A percentile compares a stretch with the other conserved stretches of the same genome.
phyloP scores from a whole-genome alignment of 2,329 filamentous ascomycete genomes.

The Chalaropsis thielavioides region DNA sequence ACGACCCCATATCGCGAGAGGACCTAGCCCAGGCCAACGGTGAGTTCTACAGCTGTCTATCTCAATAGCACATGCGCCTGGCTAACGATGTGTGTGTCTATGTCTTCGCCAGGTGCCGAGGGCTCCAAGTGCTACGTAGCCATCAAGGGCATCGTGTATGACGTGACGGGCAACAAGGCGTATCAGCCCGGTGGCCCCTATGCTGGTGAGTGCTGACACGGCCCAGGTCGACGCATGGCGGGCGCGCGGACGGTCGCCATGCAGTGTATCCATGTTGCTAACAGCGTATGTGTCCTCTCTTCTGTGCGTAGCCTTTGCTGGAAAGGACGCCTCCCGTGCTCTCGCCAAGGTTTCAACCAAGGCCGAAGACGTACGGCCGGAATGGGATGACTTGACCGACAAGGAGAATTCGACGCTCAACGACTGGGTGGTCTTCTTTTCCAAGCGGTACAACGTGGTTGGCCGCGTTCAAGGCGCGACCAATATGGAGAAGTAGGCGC shows the following conservation, averaged over 20 bases:
- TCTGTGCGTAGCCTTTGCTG: slow-evolving; percentile 61
- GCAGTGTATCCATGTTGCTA: neutral
- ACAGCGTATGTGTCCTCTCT: neutral
- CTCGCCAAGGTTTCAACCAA: slow-evolving; percentile 79
- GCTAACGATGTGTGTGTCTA: neutral
- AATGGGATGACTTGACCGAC: slow-evolving; percentile 71
- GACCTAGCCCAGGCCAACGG: slow-evolving; percentile 72
- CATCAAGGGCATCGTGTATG: slow-evolving; percentile 80
- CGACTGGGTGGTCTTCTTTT: slow-evolving; percentile 94
- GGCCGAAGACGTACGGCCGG: slow-evolving; percentile 62
- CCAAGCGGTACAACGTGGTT: slow-evolving; percentile 88
- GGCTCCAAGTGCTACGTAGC: slow-evolving; percentile 53
- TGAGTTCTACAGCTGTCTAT: slow-evolving; percentile 31
- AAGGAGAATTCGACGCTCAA: slow-evolving; percentile 73
- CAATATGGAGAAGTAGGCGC: slow-evolving; percentile 32
- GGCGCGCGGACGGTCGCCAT: no score
- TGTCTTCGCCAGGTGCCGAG: slow-evolving; percentile 39
- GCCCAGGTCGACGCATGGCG: no score
- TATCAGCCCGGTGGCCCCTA: slow-evolving; percentile 77
- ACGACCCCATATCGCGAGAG: slow-evolving; percentile 69
- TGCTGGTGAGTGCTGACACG: slow-evolving; percentile 45
- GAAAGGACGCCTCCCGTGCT: slow-evolving; percentile 88
- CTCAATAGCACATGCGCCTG: neutral
- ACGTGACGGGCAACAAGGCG: slow-evolving; percentile 77
- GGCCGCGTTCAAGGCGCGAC: slow-evolving; percentile 49